Percentiles rank a stretch among this genome's conserved stretches.
phyloP scores from a whole-genome alignment of 2,329 filamentous ascomycete genomes.

The Pseudogymnoascus sp. region DNA sequence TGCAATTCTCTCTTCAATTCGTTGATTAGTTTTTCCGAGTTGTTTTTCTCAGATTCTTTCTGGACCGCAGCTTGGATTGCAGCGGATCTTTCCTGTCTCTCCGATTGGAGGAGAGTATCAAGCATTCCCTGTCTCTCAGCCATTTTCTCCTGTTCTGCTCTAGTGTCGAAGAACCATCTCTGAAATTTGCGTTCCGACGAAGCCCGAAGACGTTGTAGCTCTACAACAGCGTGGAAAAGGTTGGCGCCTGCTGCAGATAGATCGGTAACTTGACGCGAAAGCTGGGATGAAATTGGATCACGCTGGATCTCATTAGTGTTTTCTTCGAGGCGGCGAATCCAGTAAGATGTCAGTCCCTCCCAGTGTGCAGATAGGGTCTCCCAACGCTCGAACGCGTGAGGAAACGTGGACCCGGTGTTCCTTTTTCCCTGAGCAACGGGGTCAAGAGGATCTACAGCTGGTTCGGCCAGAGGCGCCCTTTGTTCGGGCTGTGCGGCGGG shows the following conservation, averaged over 20 bases:
- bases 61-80: slow-evolving; percentile 58
- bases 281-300: slow-evolving; percentile 76
- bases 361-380: slow-evolving; percentile 94
- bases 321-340: slow-evolving; percentile 86
- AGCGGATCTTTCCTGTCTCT: slow-evolving; percentile 61
- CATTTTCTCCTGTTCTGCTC: slow-evolving; percentile 75
- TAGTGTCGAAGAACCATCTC: slow-evolving; percentile 95
- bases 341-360: slow-evolving; percentile 95
- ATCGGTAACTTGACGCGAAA: slow-evolving; percentile 90
- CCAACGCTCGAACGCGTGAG: slow-evolving; percentile 96
- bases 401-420: slow-evolving; percentile 47
- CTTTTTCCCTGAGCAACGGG: slow-evolving; percentile 10
- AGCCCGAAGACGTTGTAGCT: slow-evolving; percentile 84
- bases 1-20: slow-evolving; percentile 90
- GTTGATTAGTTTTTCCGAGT: slow-evolving; percentile 66
- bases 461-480: slow-evolving; percentile 1
- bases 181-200: slow-evolving; percentile 97
- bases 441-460: neutral
- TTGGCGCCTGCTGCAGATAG: slow-evolving; percentile 96
- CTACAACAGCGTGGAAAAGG: slow-evolving; percentile 93
- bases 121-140: slow-evolving; percentile 76
- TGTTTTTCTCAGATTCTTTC: slow-evolving; percentile 58
- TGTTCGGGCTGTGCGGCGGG: neutral
- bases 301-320: slow-evolving; percentile 78
- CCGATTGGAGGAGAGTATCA: slow-evolving; percentile 65